Base-by-base conservation (phyloP, 257 asterid genomes). In the Solanum acaule region DNA sequence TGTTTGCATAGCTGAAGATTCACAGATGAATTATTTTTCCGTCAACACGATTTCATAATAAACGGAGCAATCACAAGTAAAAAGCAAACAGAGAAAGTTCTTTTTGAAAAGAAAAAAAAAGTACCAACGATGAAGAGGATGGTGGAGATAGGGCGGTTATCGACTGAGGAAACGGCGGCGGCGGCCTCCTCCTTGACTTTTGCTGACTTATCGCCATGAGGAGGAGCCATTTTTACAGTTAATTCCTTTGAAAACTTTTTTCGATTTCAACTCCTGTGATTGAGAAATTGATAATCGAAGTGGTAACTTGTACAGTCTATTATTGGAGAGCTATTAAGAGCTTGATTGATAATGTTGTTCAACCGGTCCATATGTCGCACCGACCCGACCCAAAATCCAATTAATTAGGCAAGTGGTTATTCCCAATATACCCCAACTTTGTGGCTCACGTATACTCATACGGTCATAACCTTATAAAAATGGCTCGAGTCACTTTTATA, bases 81-180 rank as follows among this genome's bases (percentile, higher is more conserved):
- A 22, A 25, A 49, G 56, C 15, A 27, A 1, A 44, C 23, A 70
- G 67, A 20, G 18, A 10, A 52, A 87, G 61, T 6, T 71, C 10
- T 25, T 59, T 56, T 4, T 10, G 13, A 61, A 61, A 22, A 56
- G 65, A 18, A 38, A n/a, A 70, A 84, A 56, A 6, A 84, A 82
- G 25, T 93, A 96, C 99, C 98, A 89, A 96, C 96, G 44, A 96
- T 73, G 92, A 96, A 88, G 91, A 96, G 95, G 88, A 96, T 37
- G 65, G 86, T 95, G 93, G 99, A 92, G 90, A 96, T 92, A 10
- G 92, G 94, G 67, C 92, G 92, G 71, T 78, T 85, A 15, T 88
- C 88, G n/a, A 31, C n/a, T 15, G 77, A 70, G n/a, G 77, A 70
- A 70, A 14, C 71, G 35, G 13, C 25, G 84, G 70, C 56, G 72